Percentiles rank a stretch among this genome's conserved stretches.
These are phyloP conservation scores for Chenopodium formosanum DNA, from an alignment of 148 eudicot species.

Conservation along the genomic window DNA sequence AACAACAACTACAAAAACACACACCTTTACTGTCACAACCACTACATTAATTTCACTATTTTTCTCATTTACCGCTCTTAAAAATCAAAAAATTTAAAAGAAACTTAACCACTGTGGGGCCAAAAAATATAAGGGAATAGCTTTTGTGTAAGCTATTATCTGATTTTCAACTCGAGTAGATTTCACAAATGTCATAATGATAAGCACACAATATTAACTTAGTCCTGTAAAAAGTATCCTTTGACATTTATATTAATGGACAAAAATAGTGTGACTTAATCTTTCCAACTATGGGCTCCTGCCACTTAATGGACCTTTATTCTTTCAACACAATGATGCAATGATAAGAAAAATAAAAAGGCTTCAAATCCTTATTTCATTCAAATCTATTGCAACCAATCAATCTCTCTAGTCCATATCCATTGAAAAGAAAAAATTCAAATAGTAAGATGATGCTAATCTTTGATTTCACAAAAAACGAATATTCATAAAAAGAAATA, in stretches of 20 bases:
- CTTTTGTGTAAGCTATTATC: too few species aligned
- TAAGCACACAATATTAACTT: too few species aligned
- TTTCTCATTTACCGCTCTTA: too few species aligned
- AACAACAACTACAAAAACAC: too few species aligned
- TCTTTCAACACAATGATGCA: slow-evolving; percentile 21
- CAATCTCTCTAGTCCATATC: not conserved
- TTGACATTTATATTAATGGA: not conserved
- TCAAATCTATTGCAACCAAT: slow-evolving; percentile 5
- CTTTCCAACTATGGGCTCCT: slow-evolving; percentile 11
- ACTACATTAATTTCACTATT: too few species aligned
- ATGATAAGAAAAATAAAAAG: slow-evolving; percentile 6
- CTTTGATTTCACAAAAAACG: slow-evolving; percentile 4
- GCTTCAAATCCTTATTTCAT: slow-evolving; percentile 3
- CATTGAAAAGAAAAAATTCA: not conserved
- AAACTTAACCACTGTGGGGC: too few species aligned
- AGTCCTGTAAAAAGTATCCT: too few species aligned
- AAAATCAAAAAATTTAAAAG: too few species aligned
- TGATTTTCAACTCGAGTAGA: too few species aligned
- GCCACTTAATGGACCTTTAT: not conserved
- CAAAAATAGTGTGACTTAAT: not conserved
- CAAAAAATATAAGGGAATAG: too few species aligned
- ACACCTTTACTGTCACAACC: too few species aligned
- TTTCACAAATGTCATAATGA: too few species aligned
- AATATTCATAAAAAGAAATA: not conserved
- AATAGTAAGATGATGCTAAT: slow-evolving; percentile 13